phyloP scores from a whole-genome alignment of 805 yeast species.

The Pichia occidentalis region DNA sequence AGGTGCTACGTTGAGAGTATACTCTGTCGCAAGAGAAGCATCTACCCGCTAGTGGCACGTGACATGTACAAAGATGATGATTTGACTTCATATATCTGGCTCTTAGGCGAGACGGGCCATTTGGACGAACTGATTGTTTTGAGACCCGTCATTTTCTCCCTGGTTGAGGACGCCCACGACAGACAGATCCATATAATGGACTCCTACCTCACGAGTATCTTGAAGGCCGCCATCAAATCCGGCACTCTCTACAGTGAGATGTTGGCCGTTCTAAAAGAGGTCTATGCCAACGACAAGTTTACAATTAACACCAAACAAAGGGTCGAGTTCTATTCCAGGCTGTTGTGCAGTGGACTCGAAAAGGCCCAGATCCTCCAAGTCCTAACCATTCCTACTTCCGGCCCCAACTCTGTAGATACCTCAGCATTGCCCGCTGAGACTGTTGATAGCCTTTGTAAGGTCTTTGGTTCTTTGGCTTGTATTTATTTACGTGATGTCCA shows the following conservation, averaged over 20 bases:
- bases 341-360: too few relatives aligned
- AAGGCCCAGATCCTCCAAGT: too few relatives aligned
- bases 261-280: neutral
- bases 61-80: slow-evolving; percentile 5
- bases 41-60: neutral
- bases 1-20: too few relatives aligned
- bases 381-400: too few relatives aligned
- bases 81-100: slow-evolving; percentile 5
- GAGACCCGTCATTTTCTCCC: neutral
- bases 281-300: too few relatives aligned
- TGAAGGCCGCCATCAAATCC: slow-evolving; percentile 2
- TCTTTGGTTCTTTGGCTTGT: slow-evolving; percentile 6
- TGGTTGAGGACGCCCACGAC: neutral
- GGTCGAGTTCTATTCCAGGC: too few relatives aligned
- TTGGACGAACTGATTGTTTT: slow-evolving; percentile 3
- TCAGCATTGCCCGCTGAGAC: slow-evolving; percentile 1
- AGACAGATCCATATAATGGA: slow-evolving; percentile 4
- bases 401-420: neutral
- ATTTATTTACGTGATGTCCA: slow-evolving; percentile 7
- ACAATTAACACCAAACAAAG: too few relatives aligned
- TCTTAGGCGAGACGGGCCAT: neutral
- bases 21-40: too few relatives aligned
- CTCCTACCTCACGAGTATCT: slow-evolving; percentile 3
- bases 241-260: neutral
- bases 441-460: slow-evolving; percentile 1